A percentile compares a stretch with the other conserved stretches of the same genome.
Conservation (phyloP, 2,329 filamentous ascomycete species). For the Epichloe typhina region DNA sequence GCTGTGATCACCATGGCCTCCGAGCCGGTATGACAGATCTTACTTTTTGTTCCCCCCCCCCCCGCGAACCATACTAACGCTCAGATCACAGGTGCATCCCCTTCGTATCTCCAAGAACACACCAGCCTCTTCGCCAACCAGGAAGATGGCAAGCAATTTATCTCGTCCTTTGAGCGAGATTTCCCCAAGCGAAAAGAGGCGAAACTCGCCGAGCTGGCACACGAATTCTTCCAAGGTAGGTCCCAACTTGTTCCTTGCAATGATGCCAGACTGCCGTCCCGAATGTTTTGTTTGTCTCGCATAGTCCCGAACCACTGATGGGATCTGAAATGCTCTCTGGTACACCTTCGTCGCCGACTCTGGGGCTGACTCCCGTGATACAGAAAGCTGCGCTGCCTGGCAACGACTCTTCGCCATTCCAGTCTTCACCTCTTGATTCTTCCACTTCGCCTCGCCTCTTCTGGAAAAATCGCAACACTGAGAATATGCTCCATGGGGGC, state of each 20-base stretch:
- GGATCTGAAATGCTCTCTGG: background rate
- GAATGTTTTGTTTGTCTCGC: background rate
- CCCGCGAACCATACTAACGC: conserved; percentile 5
- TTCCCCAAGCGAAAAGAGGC: conserved; percentile 68
- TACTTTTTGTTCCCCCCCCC: conserved; percentile 6
- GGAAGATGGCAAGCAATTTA: conserved; percentile 46
- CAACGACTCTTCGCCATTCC: conserved; percentile 70
- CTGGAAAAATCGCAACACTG: conserved; percentile 73
- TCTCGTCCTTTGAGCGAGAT: conserved; percentile 79
- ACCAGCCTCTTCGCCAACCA: conserved; percentile 46
- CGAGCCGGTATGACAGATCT: conserved; percentile 23
- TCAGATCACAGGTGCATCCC: conserved; percentile 49
- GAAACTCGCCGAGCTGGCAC: conserved; percentile 88
- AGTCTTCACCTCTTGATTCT: conserved; percentile 62
- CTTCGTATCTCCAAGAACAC: conserved; percentile 65
- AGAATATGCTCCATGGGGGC: conserved; percentile 58
- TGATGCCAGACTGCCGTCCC: background rate
- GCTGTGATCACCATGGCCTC: conserved; percentile 22
- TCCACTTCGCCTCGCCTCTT: conserved; percentile 71
- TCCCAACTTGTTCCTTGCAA: background rate
- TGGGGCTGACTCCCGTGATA: conserved; percentile 18
- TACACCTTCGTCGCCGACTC: background rate
- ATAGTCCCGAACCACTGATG: background rate
- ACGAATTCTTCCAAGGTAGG: conserved; percentile 35
- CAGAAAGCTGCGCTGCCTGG: conserved; percentile 52